phyloP scores from a whole-genome alignment of 371 early-diverging fungal species.

The Mucor sp. region DNA sequence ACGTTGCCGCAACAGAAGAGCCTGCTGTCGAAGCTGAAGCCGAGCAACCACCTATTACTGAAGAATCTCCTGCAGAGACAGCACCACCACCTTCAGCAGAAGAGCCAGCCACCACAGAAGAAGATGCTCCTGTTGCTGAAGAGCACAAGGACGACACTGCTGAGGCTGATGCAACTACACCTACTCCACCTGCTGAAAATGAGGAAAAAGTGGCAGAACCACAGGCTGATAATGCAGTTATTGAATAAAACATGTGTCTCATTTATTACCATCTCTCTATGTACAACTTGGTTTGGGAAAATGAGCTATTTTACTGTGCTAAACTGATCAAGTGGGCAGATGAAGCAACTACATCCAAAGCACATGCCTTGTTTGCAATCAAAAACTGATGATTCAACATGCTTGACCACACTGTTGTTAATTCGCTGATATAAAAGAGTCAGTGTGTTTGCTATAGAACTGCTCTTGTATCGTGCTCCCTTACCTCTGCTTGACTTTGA shows the following conservation, averaged over 20 bases:
- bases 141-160: not conserved
- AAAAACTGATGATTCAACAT: constrained; percentile 35
- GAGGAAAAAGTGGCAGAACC: not conserved
- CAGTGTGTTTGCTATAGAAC: not conserved
- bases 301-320: constrained; percentile 8
- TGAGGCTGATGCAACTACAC: not conserved
- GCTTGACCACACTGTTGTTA: constrained; percentile 46
- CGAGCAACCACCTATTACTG: no score
- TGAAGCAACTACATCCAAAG: constrained; percentile 34
- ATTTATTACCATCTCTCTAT: not conserved
- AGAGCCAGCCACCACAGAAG: no score
- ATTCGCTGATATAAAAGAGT: constrained; percentile 27
- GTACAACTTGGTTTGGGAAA: not conserved
- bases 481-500: constrained; percentile 47
- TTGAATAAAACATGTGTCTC: not conserved
- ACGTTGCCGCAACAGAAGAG: not conserved
- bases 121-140: no score
- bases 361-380: constrained; percentile 31
- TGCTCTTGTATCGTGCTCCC: no score
- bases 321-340: constrained; percentile 46
- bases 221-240: constrained; percentile 3
- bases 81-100: no score
- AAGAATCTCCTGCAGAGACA: no score
- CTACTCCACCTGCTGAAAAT: not conserved
- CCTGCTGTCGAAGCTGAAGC: not conserved